Conservation (phyloP, 306 rosid species). For the Purshia tridentata region DNA sequence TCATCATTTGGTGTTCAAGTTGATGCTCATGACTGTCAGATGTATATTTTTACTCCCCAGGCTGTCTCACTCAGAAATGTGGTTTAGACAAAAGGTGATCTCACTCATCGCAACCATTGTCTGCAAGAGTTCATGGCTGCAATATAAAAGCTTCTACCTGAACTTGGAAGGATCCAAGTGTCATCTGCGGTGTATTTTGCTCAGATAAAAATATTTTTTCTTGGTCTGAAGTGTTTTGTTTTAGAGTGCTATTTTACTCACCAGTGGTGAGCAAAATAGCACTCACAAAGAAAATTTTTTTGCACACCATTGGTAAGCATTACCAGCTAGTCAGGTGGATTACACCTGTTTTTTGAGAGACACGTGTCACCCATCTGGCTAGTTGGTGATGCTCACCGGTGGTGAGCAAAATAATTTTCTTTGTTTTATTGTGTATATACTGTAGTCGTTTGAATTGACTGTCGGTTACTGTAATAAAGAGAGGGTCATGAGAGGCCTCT, state of each 20-base stretch:
- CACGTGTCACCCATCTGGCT: too few relatives aligned
- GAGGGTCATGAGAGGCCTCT: background rate
- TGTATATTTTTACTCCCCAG: conserved; percentile 61
- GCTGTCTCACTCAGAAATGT: conserved; percentile 24
- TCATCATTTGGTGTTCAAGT: conserved; percentile 66
- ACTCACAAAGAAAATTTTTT: too few relatives aligned
- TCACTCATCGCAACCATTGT: background rate
- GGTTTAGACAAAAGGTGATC: conserved; percentile 1
- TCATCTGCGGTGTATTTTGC: background rate
- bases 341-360: too few relatives aligned
- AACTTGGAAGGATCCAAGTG: background rate
- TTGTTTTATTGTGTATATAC: background rate
- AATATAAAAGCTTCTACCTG: background rate
- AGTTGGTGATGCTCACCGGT: too few relatives aligned
- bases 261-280: too few relatives aligned
- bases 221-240: background rate
- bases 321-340: too few relatives aligned
- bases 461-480: background rate
- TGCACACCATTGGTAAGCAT: too few relatives aligned
- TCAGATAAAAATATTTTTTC: background rate
- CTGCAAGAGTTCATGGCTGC: background rate
- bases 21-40: conserved; percentile 53
- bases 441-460: background rate
- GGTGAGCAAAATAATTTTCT: too few relatives aligned
- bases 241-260: too few relatives aligned